Evolutionary conservation across 192 early-diverging fungal species (phyloP).

Genomic region (Dissophora globulifera): DNA sequence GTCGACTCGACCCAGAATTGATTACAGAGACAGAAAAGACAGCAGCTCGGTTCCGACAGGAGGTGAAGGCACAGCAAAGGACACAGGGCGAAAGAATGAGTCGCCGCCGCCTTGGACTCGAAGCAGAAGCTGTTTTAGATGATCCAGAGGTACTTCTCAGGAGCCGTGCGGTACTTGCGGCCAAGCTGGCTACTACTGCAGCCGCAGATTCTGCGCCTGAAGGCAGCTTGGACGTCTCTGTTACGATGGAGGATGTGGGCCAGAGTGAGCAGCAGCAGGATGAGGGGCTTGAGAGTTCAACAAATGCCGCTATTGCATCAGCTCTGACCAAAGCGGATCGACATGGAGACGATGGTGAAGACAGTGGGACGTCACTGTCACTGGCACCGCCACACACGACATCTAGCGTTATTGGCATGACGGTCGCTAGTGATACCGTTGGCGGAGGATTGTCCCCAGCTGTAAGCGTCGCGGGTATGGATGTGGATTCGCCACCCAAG

Average conservation of each 20-base stretch:
- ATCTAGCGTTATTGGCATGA: constrained; percentile 5
- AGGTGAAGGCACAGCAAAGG: constrained; percentile 22
- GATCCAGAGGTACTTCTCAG: constrained; percentile 38
- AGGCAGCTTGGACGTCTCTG: neutral
- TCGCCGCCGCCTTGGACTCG: constrained; percentile 41
- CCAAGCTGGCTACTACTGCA: neutral
- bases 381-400: constrained; percentile 3
- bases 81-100: constrained; percentile 30
- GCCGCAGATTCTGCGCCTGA: constrained; percentile 16
- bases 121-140: constrained; percentile 38
- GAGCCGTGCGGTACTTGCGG: constrained; percentile 1
- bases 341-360: constrained; percentile 4
- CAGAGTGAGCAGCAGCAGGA: constrained; percentile 1
- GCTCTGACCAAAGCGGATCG: neutral
- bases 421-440: neutral
- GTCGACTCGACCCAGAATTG: constrained; percentile 36
- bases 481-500: constrained; percentile 5
- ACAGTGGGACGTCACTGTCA: constrained; percentile 31
- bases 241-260: constrained; percentile 3
- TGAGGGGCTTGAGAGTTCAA: neutral
- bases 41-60: constrained; percentile 39
- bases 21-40: constrained; percentile 46
- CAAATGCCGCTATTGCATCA: too few relatives aligned
- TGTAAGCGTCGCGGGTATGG: neutral
- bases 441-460: neutral